phyloP scores from a whole-genome alignment of 2,329 filamentous ascomycete genomes.

The Diaporthe aspalathi region DNA sequence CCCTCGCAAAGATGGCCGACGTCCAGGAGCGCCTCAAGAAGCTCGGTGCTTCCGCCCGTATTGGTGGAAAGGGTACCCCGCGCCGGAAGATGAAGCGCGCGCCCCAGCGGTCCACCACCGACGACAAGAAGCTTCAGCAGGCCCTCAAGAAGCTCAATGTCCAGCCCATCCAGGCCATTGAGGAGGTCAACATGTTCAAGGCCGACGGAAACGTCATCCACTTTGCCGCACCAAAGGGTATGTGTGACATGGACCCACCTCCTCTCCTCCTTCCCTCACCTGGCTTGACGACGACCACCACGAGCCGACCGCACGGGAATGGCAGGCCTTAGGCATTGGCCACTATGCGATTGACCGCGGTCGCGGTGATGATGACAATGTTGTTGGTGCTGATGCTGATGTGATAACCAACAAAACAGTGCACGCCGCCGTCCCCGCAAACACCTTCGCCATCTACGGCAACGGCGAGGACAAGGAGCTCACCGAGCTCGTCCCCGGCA shows the following conservation, averaged over 20 bases:
- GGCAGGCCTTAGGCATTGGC: neutral
- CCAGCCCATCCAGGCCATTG: conserved; percentile 98
- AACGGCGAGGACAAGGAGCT: conserved; percentile 99
- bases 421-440: conserved; percentile 95
- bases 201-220: conserved; percentile 99
- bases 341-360: neutral
- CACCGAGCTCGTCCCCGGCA: conserved; percentile 98
- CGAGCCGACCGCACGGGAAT: neutral
- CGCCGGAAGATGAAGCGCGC: conserved; percentile 99
- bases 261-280: neutral
- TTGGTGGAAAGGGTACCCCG: conserved; percentile 96
- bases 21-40: conserved; percentile 71
- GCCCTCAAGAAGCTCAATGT: conserved; percentile 99
- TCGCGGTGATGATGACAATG: too few relatives aligned
- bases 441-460: conserved; percentile 99
- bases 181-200: conserved; percentile 99
- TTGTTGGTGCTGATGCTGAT: conserved; percentile 17
- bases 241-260: conserved; percentile 17
- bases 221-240: conserved; percentile 98
- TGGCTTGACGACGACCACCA: neutral
- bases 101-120: conserved; percentile 89
- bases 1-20: conserved; percentile 59
- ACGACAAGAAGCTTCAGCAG: conserved; percentile 99
- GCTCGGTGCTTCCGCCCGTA: conserved; percentile 67
- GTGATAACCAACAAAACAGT: conserved; percentile 65